Evolutionary conservation across 2,329 filamentous ascomycete species (phyloP), one percentile per base, ranked within the genome.

Genomic region (Scolecobasidium constrictum): DNA sequence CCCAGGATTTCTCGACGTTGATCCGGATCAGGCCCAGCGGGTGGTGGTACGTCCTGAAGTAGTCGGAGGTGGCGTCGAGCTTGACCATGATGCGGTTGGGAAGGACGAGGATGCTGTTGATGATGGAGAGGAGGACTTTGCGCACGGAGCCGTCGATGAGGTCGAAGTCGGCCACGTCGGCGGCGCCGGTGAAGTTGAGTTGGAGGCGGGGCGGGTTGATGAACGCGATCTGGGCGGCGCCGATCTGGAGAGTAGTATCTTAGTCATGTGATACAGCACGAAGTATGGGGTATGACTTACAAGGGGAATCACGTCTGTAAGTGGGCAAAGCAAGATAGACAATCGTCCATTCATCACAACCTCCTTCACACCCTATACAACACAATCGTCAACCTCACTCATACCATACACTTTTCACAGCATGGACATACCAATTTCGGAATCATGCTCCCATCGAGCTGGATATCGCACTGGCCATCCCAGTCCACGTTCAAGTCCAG

Each of bases 51-150:
- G 67, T 66, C 52, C 62, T 63, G 60, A 71, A 69, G 52, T 62
- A 71, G 55, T 71, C 67, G 50, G 61, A 66, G 46, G 57, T 61
- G 46, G 52, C 44, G 50, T 68, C 65, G 5, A 71, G 57, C 52
- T 70, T 71, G 50, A 69, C 62, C 11, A 70, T 60, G 54, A 62
- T 68, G 37, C 68, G 67, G 51, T 71, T 71, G 6, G 68, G 68
- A 9, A 71, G 61, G 4, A 68, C 65, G 4, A 60, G 59, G 63
- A 71, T 68, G 46, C 59, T 57, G 9, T 54, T 52, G 44, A 71
- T 65, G 50, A 69, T 64, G 50, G 54, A 52, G 5, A 68, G 54
- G 15, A 70, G 64, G 11, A 64, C 57, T 34, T 67, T 67, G 37
- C 65, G 65, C n/a, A 71, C 59, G 4, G 60, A 54, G 6, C 60